A percentile compares a stretch with the other conserved stretches of the same genome.
These are phyloP conservation scores for Starmerella sirachaensis DNA, from an alignment of 805 yeast species.

Conservation along the genomic window DNA sequence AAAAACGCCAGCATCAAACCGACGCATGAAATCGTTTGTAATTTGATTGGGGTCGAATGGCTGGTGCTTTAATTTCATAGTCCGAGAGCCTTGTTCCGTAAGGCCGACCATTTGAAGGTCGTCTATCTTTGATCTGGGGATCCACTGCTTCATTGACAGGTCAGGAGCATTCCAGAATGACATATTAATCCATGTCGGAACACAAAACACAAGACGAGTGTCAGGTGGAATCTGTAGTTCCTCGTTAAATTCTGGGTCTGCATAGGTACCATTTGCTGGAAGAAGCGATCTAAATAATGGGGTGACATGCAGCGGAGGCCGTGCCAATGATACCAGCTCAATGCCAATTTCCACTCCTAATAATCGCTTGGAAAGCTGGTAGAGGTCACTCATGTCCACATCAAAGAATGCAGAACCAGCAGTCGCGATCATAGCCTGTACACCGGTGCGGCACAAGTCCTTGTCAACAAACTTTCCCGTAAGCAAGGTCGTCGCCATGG, in stretches of 20 bases:
- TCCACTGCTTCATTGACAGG: conserved; percentile 45
- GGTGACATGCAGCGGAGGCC: conserved; percentile 84
- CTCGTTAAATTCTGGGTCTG: conserved; percentile 38
- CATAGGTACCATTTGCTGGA: conserved; percentile 35
- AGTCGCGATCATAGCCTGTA: conserved; percentile 74
- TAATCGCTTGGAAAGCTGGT: conserved; percentile 63
- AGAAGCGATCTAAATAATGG: conserved; percentile 87
- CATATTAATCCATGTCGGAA: conserved; percentile 92
- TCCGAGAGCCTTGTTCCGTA: conserved; percentile 76
- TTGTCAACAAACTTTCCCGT: conserved; percentile 71
- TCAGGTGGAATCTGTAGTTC: conserved; percentile 1
- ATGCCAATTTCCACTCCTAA: conserved; percentile 72
- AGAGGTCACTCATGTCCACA: conserved; percentile 67
- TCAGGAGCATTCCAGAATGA: conserved; percentile 69
- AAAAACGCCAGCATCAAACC: conserved; percentile 55
- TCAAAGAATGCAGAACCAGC: conserved; percentile 93
- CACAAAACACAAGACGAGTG: conserved; percentile 25
- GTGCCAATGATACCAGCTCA: conserved; percentile 76
- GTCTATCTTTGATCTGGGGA: conserved; percentile 88
- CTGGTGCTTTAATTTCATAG: conserved; percentile 53
- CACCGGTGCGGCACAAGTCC: conserved; percentile 79
- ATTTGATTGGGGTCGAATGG: conserved; percentile 25
- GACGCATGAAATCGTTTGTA: conserved; percentile 33
- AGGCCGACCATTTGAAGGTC: conserved; percentile 98
- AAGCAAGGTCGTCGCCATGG: conserved; percentile 65